Base-by-base conservation (phyloP, 148 eudicot species). In the Agrostemma githago region DNA sequence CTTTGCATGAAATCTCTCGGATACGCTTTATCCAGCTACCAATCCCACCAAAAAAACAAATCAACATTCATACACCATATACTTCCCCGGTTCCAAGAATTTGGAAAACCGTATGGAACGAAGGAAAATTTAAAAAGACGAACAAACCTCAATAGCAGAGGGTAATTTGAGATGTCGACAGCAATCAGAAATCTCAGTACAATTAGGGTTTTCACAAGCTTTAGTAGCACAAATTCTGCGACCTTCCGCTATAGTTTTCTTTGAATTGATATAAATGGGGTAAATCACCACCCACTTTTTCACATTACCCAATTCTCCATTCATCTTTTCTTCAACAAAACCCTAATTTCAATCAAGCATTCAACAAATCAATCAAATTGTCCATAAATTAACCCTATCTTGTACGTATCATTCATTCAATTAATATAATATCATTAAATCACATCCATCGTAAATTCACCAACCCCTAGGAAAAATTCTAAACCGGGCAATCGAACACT, bases 141-240 rank as follows among this genome's bases (percentile, higher is more conserved):
- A 17, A 62, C 76, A 71, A 68, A 90, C 98, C 97, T 92, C 97
- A 74, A 88, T 83, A 11, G 74, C 84, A 57, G 72, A 80, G 6
- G 92, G 91, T 37, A 92, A 76, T 78, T 89, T 87, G 64, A 92
- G 88, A 63, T 83, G 82, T 20, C 61, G 80, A 72, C 93, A 92
- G 70, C 89, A 87, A 82, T 92, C 96, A 8, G 76, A 87, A 80
- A 92, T 90, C 82, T 92, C 97, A 53, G 63, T 54, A 59, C 84
- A 82, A 69, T 86, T 92, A 74, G 97, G 97, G 72, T 86, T 88
- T 79, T 92, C 96, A 62, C 96, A 92, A n/a, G 96, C 91, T 84
- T 90, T 92, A 72, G 78, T 76, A 3, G 80, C 80, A 71, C 83
- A 71, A 42, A 92, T 90, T 69, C 93, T 77, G 20, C 96, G 87